Percentiles rank a stretch among this genome's conserved stretches.
Evolutionary conservation across 768 basidiomycete species (phyloP).

Genomic region (Amanita exitialis): DNA sequence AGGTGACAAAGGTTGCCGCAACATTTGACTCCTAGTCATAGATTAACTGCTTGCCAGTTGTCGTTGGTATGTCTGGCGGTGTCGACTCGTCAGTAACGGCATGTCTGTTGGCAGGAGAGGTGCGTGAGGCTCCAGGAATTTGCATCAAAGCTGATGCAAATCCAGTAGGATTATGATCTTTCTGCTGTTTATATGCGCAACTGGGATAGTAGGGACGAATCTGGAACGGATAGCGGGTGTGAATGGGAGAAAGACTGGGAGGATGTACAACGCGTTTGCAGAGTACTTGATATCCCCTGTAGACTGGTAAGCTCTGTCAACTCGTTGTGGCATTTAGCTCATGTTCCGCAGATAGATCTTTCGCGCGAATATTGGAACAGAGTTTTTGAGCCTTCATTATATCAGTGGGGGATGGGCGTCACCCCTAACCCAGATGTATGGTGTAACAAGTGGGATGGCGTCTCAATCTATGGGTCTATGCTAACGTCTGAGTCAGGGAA

Average conservation of each 20-base stretch:
- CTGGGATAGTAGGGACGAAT: slow-evolving; percentile 86
- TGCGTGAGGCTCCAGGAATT: slow-evolving; percentile 16
- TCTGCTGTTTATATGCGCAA: slow-evolving; percentile 94
- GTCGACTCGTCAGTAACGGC: slow-evolving; percentile 92
- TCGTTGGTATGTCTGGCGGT: slow-evolving; percentile 91
- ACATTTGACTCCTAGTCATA: neutral
- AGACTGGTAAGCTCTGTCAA: slow-evolving; percentile 40
- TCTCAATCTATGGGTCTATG: neutral
- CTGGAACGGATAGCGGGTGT: slow-evolving; percentile 70
- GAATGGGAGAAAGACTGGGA: slow-evolving; percentile 96
- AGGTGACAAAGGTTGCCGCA: slow-evolving; percentile 8
- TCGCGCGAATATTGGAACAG: slow-evolving; percentile 83
- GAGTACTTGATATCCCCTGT: slow-evolving; percentile 61
- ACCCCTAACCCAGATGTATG: slow-evolving; percentile 92
- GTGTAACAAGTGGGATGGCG: slow-evolving; percentile 64
- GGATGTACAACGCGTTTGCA: slow-evolving; percentile 79
- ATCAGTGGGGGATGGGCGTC: slow-evolving; percentile 63
- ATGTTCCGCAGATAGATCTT: slow-evolving; percentile 60
- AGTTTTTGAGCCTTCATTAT: slow-evolving; percentile 83
- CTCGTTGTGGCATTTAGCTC: neutral
- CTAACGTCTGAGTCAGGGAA: slow-evolving; percentile 37
- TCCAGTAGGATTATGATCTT: slow-evolving; percentile 60
- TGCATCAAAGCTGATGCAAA: neutral
- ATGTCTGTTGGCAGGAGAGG: slow-evolving; percentile 60
- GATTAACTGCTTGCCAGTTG: slow-evolving; percentile 36